A percentile compares a stretch with the other conserved stretches of the same genome.
Conservation (phyloP, 2,329 filamentous ascomycete genomes). For the Ascocoryne sarcoides region DNA sequence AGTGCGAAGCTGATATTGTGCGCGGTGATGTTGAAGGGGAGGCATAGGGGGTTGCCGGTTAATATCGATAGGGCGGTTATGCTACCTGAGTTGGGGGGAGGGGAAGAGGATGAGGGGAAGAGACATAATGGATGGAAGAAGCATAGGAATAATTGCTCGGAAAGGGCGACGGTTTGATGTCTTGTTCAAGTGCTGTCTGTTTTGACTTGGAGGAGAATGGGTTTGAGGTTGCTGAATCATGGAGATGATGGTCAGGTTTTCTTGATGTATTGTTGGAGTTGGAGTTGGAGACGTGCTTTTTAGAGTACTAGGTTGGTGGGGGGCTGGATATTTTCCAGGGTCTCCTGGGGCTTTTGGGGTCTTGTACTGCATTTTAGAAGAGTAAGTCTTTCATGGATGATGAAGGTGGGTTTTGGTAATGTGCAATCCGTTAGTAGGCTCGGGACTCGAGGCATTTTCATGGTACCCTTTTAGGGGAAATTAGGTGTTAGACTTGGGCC, state of each 20-base stretch:
- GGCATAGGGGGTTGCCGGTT: conserved; percentile 48
- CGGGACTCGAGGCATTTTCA: no score
- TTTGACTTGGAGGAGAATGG: neutral
- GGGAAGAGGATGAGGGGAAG: conserved; percentile 6
- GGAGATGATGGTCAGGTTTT: neutral
- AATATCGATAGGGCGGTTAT: conserved; percentile 45
- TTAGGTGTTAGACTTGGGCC: no score
- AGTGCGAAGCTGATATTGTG: conserved; percentile 50
- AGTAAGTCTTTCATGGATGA: no score
- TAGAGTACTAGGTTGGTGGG: neutral
- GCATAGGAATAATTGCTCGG: conserved; percentile 1
- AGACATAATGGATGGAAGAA: conserved; percentile 2
- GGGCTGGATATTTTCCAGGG: neutral
- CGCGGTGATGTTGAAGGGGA: conserved; percentile 46
- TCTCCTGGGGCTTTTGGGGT: neutral
- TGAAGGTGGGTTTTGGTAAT: no score
- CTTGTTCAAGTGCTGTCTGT: neutral
- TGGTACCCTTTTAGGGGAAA: no score
- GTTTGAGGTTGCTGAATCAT: neutral
- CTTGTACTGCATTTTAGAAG: neutral
- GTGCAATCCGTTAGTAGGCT: no score
- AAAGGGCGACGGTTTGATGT: neutral
- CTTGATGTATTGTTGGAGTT: neutral
- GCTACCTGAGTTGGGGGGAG: conserved; percentile 33
- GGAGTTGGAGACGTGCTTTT: neutral